Evolutionary conservation across 1,284 basidiomycete species (phyloP), one percentile per base, ranked within the genome.

Genomic region (Tilletia indica): DNA sequence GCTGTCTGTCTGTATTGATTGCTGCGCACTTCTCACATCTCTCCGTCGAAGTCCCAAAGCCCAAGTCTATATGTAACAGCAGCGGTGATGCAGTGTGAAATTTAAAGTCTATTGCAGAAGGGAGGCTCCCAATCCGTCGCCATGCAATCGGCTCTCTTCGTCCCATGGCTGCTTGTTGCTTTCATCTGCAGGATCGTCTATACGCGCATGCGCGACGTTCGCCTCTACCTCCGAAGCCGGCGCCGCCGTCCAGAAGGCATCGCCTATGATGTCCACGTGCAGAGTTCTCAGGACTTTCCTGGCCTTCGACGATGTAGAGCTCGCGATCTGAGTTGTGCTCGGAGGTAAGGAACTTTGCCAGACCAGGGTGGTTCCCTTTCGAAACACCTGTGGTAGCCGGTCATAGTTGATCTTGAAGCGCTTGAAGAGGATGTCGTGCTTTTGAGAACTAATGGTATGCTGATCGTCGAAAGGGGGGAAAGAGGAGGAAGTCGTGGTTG

Each of bases 361-460:
- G 38, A 94, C 88, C 6, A 97, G 85, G 1, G 93, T 88, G 73
- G 91, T 95, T 8, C 96, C 96, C 82, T 96, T 97, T 67, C 92
- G 87, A 81, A 89, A 97, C 75, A 92, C 88, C 2, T 88, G 87
- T 3, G 91, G 88, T 0, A 95, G 82, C 14, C 87, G 86, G 77
- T 93, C 95, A 82, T 99, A 99, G 83, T 98, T 99, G 79, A 96
- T 90, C 0, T 88, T 87, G 80, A 94, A 98, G 6, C 87, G 87
- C 5, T 88, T 87, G 85, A 91, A 96, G 1, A 99, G 86, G 3
- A 97, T 91, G 85, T 98, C 94, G 78, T 98, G 90, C 86, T 98
- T 99, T 73, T 92, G 89, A 70, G 91, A 89, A 0, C 94, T 92
- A 36, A 92, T 87, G 0, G 94, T 96, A 0, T 94, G 93, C 91